Base-by-base conservation (phyloP, 139 green algal genomes). In the Ettlia oleoabundans region DNA sequence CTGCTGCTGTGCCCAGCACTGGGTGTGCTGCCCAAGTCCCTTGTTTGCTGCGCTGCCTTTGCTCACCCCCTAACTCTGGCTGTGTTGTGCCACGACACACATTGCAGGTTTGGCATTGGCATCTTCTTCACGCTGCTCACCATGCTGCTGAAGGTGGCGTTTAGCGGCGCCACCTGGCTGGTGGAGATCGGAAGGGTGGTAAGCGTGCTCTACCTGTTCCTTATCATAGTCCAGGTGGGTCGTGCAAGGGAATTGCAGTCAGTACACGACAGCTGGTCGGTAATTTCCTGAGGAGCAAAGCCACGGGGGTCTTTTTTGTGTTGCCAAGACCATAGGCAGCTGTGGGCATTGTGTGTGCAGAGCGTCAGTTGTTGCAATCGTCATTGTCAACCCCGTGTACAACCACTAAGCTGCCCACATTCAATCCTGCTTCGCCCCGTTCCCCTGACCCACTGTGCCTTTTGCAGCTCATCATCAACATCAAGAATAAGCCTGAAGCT, bases 401-500 rank as follows among this genome's bases (percentile, higher is more conserved):
- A n/a, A n/a, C n/a, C n/a, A n/a, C n/a, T n/a, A 78, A 42, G 65
- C 5, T 30, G 30, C 33, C 4, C 55, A 22, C 30, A 9, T 73
- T 24, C 2, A 28, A 37, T 35, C 38, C 4, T 52, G 4, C 4
- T 3, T 64, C 9, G 8, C 37, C 38, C 37, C 37, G 1, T 72
- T 18, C 35, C 67, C 38, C 13, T n/a, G n/a, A n/a, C 33, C 15
- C 38, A 4, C 69, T n/a, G 15, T n/a, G n/a, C n/a, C n/a, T n/a
- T 26, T 30, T 52, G 62, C 71, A 88, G 71, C 82, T 86, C 9
- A 79, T 86, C 53, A 82, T 88, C 79, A 86, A 88, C 62, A 65
- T 88, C 30, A 88, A 88, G 40, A 86, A 88, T 51, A 88, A 88
- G 72, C 70, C 78, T 24, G 84, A 88, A 72, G 76, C 84, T 8